A percentile compares a stretch with the other conserved stretches of the same genome.
phyloP scores from a whole-genome alignment of 116 monocot genomes.

The Dioscorea cayenensis region DNA sequence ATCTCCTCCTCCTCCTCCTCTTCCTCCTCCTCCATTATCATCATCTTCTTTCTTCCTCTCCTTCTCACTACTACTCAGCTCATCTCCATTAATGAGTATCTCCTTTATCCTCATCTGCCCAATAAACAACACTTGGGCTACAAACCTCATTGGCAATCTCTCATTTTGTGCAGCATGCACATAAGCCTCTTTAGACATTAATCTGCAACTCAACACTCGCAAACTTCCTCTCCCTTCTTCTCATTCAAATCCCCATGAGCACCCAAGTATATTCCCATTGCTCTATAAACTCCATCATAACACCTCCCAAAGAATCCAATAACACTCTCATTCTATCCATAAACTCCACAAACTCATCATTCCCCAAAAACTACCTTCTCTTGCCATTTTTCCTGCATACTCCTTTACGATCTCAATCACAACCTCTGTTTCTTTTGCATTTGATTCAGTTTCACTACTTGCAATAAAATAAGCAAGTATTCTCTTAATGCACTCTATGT shows the following conservation, averaged over 20 bases:
- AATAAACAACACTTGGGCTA: too few species aligned
- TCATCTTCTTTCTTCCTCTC: background rate
- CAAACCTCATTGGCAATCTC: constrained; percentile 25
- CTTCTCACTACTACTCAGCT: background rate
- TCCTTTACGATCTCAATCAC: constrained; percentile 18
- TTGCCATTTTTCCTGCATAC: constrained; percentile 17
- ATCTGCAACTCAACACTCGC: constrained; percentile 18
- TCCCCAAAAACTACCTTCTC: constrained; percentile 17
- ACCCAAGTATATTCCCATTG: constrained; percentile 25
- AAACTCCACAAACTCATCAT: constrained; percentile 22
- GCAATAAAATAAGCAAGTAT: constrained; percentile 22
- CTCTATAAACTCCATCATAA: constrained; percentile 31
- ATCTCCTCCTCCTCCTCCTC: constrained; percentile 11
- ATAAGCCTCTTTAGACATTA: constrained; percentile 23
- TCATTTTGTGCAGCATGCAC: constrained; percentile 32
- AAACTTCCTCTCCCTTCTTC: constrained; percentile 35
- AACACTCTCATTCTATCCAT: constrained; percentile 18
- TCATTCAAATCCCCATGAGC: constrained; percentile 32
- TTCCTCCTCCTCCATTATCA: background rate
- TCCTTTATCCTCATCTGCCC: constrained; percentile 32
- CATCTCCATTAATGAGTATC: background rate
- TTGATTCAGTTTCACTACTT: background rate
- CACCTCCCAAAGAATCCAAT: background rate
- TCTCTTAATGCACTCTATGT: too few species aligned
- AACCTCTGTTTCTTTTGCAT: background rate